Evolutionary conservation across 208 protist genomes (phyloP), one percentile per base, ranked within the genome.

Genomic region (Trypanosoma vivax): DNA sequence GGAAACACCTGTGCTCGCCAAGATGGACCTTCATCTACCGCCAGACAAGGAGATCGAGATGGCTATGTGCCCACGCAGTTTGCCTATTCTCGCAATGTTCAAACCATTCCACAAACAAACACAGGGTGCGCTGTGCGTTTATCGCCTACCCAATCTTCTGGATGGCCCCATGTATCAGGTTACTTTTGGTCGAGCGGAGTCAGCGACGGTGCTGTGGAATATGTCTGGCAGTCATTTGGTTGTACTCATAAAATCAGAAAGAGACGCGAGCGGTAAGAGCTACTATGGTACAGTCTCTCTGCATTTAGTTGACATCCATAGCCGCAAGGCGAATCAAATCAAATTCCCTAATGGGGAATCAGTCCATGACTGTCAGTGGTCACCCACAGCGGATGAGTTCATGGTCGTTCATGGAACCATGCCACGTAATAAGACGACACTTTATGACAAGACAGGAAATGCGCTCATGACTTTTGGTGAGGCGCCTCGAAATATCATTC

Each of bases 291-390:
- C 72, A 18, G 64, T 79, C 29, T 60, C 50, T 19, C 64, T 95
- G 18, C 78, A 86, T 59, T 71, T 94, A 57, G 60, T 96, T 35
- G 73, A 96, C 56, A 68, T 90, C 27, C 45, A 67, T 42, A 70
- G 51, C 35, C 76, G 81, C 27, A 70, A 38, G 41, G 61, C 80
- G 39, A 77, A 65, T 7, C 68, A 86, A 37, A 71, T 95, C 19
- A 83, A 82, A 49, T 70, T 94, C 30, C 65, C 72, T 34, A 70
- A 57, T 10, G 83, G 82, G 4, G 82, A 89, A 55, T 87, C 75
- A 10, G 78, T 95, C 38, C 91, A 95, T 60, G 88, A 96, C 65
- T 87, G 77, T 49, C 71, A 82, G 59, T 96, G 88, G 87, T 65
- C 61, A 16, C 84, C 83, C 2, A 57, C 41, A 1, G 31, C 61